Conservation (phyloP, 2,329 filamentous ascomycete genomes). For the Alternaria conjuncta region DNA sequence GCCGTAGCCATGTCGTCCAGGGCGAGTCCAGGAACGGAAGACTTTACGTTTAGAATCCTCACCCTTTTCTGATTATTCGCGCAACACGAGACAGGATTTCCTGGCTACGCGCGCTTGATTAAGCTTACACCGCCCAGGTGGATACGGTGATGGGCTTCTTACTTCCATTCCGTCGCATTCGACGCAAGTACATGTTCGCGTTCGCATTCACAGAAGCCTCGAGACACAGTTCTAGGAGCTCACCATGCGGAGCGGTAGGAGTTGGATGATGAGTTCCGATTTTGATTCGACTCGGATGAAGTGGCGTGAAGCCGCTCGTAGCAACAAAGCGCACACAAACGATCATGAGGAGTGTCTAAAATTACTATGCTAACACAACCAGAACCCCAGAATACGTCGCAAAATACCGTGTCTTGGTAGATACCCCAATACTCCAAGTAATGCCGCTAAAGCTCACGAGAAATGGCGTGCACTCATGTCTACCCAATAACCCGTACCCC, state of each 20-base stretch:
- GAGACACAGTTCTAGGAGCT: neutral
- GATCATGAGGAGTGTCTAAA: neutral
- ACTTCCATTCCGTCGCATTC: neutral
- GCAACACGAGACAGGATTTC: neutral
- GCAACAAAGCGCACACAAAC: neutral
- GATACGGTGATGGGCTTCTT: accelerated
- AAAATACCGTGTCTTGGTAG: neutral
- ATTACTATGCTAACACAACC: neutral
- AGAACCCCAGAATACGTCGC: neutral
- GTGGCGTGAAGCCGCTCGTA: neutral
- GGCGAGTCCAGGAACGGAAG: neutral
- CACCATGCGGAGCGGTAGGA: too few species aligned
- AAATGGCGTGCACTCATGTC: too few species aligned
- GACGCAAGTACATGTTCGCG: neutral
- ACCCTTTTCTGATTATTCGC: neutral
- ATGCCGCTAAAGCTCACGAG: too few species aligned
- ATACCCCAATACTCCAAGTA: neutral
- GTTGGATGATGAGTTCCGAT: too few species aligned
- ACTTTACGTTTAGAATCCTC: neutral
- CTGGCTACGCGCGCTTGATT: neutral
- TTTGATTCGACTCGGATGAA: too few species aligned
- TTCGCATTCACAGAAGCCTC: neutral
- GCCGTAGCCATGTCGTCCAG: neutral
- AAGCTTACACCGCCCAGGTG: neutral
- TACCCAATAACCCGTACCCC: neutral